Conservation (phyloP, 176 grass and related monocot genomes). For the Avena insularis region DNA sequence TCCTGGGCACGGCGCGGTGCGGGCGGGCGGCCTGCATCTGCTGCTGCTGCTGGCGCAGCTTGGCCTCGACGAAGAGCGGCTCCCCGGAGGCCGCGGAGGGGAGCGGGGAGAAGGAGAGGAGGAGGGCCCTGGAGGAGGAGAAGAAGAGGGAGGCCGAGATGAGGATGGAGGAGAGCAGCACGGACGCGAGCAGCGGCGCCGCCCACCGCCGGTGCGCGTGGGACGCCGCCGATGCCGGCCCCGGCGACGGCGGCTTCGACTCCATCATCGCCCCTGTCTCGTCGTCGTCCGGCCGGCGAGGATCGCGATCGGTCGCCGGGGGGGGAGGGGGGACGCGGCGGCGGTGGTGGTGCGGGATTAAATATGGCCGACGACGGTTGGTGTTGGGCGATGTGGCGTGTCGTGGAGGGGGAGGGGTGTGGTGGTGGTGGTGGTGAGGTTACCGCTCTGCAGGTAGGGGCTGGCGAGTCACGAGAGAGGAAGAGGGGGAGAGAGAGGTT, state of each 20-base stretch:
- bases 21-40: conserved; percentile 31
- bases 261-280: conserved; percentile 43
- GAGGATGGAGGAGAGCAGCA: conserved; percentile 74
- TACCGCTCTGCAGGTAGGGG: not conserved
- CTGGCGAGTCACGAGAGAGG: not conserved
- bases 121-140: conserved; percentile 71
- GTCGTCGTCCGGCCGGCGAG: not conserved
- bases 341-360: conserved; percentile 41
- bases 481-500: not conserved
- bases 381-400: conserved; percentile 43
- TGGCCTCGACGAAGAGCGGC: conserved; percentile 87
- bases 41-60: conserved; percentile 61
- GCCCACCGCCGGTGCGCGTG: conserved; percentile 74
- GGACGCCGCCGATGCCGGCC: conserved; percentile 37
- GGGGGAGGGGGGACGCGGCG: not conserved
- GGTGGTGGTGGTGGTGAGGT: conserved; percentile 5
- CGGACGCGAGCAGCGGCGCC: conserved; percentile 75
- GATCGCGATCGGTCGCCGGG: conserved; percentile 39
- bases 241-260: conserved; percentile 61
- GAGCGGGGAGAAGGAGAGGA: conserved; percentile 78
- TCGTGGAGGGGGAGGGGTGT: conserved; percentile 15
- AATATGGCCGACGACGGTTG: conserved; percentile 53
- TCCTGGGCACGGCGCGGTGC: conserved; percentile 51
- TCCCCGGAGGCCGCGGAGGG: conserved; percentile 53
- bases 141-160: conserved; percentile 78